A percentile compares a stretch with the other conserved stretches of the same genome.
These are phyloP conservation scores for Septoria linicola DNA, from an alignment of 2,329 filamentous ascomycete genomes.

Conservation along the genomic window DNA sequence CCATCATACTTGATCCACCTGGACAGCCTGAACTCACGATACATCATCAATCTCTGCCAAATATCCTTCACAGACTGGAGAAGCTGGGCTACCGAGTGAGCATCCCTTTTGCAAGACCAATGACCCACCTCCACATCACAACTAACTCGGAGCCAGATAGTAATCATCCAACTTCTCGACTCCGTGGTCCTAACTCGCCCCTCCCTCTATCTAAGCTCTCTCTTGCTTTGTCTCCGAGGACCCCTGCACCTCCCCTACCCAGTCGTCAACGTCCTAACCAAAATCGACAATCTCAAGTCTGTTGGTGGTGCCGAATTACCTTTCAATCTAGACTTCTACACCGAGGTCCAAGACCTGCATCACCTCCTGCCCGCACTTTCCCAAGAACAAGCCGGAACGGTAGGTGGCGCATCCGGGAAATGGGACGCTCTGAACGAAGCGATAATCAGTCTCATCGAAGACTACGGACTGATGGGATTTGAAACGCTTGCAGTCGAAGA, in stretches of 20 bases:
- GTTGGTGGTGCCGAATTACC: constrained; percentile 72
- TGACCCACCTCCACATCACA: constrained; percentile 28
- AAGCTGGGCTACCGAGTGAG: constrained; percentile 89
- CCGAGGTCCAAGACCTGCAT: constrained; percentile 88
- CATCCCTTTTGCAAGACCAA: not conserved
- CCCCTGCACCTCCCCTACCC: constrained; percentile 99
- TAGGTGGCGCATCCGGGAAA: constrained; percentile 53
- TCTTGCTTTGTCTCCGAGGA: constrained; percentile 86
- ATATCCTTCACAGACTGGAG: constrained; percentile 86
- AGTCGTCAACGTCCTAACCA: constrained; percentile 92
- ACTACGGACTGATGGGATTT: constrained; percentile 85
- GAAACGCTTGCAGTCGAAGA: constrained; percentile 95
- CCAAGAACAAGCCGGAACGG: constrained; percentile 60
- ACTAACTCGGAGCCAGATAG: constrained; percentile 62
- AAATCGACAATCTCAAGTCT: constrained; percentile 88
- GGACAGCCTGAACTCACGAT: constrained; percentile 97
- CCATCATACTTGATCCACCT: constrained; percentile 92
- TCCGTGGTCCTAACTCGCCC: constrained; percentile 91
- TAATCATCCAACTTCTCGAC: constrained; percentile 90
- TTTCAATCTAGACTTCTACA: constrained; percentile 96
- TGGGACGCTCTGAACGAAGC: constrained; percentile 83
- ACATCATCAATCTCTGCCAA: constrained; percentile 85
- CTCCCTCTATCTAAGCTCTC: constrained; percentile 89
- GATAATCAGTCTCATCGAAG: constrained; percentile 81
- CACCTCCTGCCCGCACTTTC: constrained; percentile 80